Base-by-base conservation (phyloP, 192 early-diverging fungal species). In the Coemansia aciculifera region DNA sequence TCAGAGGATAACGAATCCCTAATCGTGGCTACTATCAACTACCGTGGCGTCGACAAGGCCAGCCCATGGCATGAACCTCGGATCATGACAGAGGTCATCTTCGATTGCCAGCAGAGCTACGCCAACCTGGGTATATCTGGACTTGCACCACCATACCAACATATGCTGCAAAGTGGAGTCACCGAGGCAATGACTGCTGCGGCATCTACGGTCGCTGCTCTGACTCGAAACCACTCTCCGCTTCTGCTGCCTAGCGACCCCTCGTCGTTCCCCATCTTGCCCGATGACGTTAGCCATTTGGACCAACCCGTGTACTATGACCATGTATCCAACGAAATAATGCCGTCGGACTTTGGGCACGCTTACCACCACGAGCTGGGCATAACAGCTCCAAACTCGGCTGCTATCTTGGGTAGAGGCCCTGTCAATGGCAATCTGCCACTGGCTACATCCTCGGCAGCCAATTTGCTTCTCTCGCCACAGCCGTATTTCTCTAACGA, bases 41-140 rank as follows among this genome's bases (percentile, higher is more conserved):
- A 56, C 54, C 54, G 54, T 15, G 54, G 54, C 15, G 54, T 34
- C 31, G 27, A 56, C 29, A 56, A 56, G 54, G 54, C 54, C 15
- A 59, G 51, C 29, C 71, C 77, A 2, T 78, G 77, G 77, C 42
- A 44, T 21, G 77, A 78, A 43, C 77, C 77, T 1, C 67, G 77
- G 0, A 40, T 78, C 11, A 69, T 78, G 63, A 43, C 62, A 7
- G 56, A 15, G 9, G 60, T 51, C 6, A 63, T 67, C 5, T 77
- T 68, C 40, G 15, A 49, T 13, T 32, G 38, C 21, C 75, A 77
- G 59, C 54, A 68, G 42, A 24, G 24, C 17, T 77, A 69, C 10
- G 75, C 75, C 29, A 59, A 56, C 17, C 31, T 32, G 39, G 29
- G 19, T 3, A 49, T 39, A 5, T 43, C 72, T n/a, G 61, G 57